Percentiles rank a stretch among this genome's conserved stretches.
These are phyloP conservation scores for Lanzia echinophila DNA, from an alignment of 2,329 filamentous ascomycete genomes.

Conservation along the genomic window DNA sequence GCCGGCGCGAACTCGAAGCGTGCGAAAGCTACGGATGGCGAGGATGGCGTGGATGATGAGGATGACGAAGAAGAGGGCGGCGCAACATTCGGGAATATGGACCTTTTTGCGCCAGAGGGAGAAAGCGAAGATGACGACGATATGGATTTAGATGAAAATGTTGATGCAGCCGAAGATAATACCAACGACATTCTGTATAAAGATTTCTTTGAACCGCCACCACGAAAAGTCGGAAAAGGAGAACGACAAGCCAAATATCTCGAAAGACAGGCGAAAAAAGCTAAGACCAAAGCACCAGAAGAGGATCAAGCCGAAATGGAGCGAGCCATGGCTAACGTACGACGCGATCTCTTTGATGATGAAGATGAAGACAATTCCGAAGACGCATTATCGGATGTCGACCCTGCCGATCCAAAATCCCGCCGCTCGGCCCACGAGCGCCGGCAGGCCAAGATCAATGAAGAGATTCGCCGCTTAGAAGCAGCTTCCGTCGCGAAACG, in stretches of 20 bases:
- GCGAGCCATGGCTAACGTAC: constrained; percentile 78
- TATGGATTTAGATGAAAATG: constrained; percentile 46
- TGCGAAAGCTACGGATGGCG: constrained; percentile 28
- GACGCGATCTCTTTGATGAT: constrained; percentile 85
- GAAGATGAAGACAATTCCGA: constrained; percentile 57
- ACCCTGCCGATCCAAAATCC: constrained; percentile 64
- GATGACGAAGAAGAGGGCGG: constrained; percentile 62
- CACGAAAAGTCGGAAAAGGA: constrained; percentile 58
- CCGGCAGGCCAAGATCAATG: constrained; percentile 73
- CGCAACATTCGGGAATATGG: constrained; percentile 76
- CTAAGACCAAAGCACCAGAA: constrained; percentile 32
- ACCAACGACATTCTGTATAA: constrained; percentile 86
- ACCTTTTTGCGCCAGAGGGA: constrained; percentile 67
- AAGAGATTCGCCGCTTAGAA: constrained; percentile 89
- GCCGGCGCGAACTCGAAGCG: constrained; percentile 27
- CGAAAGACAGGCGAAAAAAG: constrained; percentile 35
- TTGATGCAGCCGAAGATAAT: constrained; percentile 52
- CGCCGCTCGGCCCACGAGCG: constrained; percentile 79
- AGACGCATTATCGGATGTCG: constrained; percentile 57
- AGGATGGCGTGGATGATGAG: constrained; percentile 36
- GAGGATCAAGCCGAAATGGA: constrained; percentile 63
- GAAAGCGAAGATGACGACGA: constrained; percentile 57
- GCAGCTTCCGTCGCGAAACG: constrained; percentile 82
- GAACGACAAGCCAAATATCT: constrained; percentile 36
- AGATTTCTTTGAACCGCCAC: constrained; percentile 87